phyloP scores from a whole-genome alignment of 108 stramenopile genomes.

The Nannochloropsis oceanica region DNA sequence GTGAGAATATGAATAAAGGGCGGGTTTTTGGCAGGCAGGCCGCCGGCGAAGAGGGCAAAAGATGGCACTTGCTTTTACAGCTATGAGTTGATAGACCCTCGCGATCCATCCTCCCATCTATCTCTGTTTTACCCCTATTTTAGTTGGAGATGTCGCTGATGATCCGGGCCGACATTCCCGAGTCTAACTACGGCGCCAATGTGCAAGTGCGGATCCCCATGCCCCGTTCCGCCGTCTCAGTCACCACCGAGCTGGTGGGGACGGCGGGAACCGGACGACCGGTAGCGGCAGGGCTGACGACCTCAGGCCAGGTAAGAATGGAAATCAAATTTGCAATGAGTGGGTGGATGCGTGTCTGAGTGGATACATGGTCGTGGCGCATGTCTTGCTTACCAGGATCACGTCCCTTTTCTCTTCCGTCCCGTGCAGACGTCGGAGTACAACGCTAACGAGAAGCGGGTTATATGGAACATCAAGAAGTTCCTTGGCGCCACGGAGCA shows the following conservation, averaged over 20 bases:
- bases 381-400: not conserved
- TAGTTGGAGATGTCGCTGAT: conserved; percentile 22
- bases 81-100: too few relatives aligned
- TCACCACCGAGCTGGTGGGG: conserved; percentile 21
- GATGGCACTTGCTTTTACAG: too few relatives aligned
- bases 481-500: conserved; percentile 88
- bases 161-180: conserved; percentile 87
- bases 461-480: conserved; percentile 91
- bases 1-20: not conserved
- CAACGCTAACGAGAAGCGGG: conserved; percentile 52
- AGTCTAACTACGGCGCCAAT: conserved; percentile 88
- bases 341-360: too few relatives aligned
- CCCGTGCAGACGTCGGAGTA: conserved; percentile 53
- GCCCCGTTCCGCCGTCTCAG: conserved; percentile 52
- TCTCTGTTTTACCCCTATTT: too few relatives aligned
- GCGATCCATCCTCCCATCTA: too few relatives aligned
- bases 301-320: not conserved
- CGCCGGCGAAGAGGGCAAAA: too few relatives aligned
- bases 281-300: not conserved
- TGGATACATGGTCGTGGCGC: not conserved
- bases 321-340: not conserved
- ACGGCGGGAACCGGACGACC: not conserved
- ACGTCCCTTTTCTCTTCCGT: not conserved
- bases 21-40: too few relatives aligned
- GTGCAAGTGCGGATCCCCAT: conserved; percentile 70